A percentile compares a stretch with the other conserved stretches of the same genome.
phyloP scores from a whole-genome alignment of 768 basidiomycete genomes.

The Exsudoporus frostii region DNA sequence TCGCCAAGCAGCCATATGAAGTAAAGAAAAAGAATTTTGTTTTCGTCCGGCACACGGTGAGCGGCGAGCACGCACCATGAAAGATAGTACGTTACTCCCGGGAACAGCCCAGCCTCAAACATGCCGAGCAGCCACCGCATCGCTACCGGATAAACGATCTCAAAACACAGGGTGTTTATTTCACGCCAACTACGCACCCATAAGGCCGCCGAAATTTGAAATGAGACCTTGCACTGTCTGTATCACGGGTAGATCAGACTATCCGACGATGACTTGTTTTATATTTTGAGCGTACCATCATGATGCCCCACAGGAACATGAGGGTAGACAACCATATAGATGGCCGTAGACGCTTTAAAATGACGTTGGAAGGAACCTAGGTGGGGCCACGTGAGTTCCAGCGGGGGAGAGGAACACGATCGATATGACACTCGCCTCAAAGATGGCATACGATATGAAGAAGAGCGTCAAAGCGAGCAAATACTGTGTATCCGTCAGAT shows the following conservation, averaged over 20 bases:
- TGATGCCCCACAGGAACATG: conserved; percentile 73
- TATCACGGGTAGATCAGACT: conserved; percentile 6
- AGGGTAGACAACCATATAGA: conserved; percentile 73
- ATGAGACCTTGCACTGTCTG: conserved; percentile 74
- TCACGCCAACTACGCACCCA: conserved; percentile 43
- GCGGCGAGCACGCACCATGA: conserved; percentile 50
- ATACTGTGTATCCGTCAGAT: conserved; percentile 65
- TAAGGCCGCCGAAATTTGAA: conserved; percentile 62
- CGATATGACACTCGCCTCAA: conserved; percentile 45
- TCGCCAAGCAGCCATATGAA: conserved; percentile 35
- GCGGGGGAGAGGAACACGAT: background rate
- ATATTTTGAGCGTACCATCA: conserved; percentile 50
- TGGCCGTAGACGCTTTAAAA: conserved; percentile 69
- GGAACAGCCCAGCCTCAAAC: conserved; percentile 53
- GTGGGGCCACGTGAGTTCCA: background rate
- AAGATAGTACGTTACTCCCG: conserved; percentile 64
- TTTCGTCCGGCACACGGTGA: conserved; percentile 1
- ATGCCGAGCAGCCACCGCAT: conserved; percentile 71
- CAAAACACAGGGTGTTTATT: background rate
- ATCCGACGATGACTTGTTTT: background rate
- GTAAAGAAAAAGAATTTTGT: background rate
- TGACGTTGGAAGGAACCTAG: conserved; percentile 67
- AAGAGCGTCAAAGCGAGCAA: conserved; percentile 58
- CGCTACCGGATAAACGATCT: conserved; percentile 33
- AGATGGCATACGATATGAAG: conserved; percentile 64